Evolutionary conservation across 495 filamentous ascomycete genomes (phyloP), one percentile per base, ranked within the genome.

Genomic region (Ascodesmis nigricans): DNA sequence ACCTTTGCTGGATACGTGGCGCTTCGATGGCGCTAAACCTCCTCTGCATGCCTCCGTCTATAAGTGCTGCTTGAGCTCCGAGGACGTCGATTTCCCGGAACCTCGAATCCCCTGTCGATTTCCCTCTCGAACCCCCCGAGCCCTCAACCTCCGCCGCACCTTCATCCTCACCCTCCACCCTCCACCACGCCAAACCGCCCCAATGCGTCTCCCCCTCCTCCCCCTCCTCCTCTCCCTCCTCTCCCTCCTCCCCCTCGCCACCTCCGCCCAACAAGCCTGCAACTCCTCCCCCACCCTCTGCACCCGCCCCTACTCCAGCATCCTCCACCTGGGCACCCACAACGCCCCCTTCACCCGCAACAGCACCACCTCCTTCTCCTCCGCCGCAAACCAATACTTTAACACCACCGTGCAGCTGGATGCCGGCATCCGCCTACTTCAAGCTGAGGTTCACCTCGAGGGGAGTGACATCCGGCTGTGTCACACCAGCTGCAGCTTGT

Each of bases 271-370:
- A 10, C 44, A 47, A 10, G 59, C 63, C 21, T 79, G 75, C 58
- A 81, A 81, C 48, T 75, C 75, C 55, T 68, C 63, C 20, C 55
- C 68, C 2, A 52, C 60, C 28, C 64, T 73, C 37, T 78, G 74
- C 55, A 46, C 48, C 29, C 64, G 66, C 9, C 50, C 57, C 4
- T 78, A 76, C 58, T 67, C 61, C 47, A 67, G 72, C 35, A 56
- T 79, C 41, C 72, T 73, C 1, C 62, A 73, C 42, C 59, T 78
- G 45, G 75, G 73, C 13, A 65, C 73, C 17, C 75, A 81, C 52
- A 66, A 78, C 50, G 64, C 63, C 20, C 49, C 74, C 33, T 79
- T 79, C 47, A 63, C 78, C 23, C 55, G 63, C 4, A 61, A 67
- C 35, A 49, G 42, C 4, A 54, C 47, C 35, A 66, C 63, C 3